Evolutionary conservation across 257 asterid species (phyloP).

Genomic region (Solanum paucissectum): DNA sequence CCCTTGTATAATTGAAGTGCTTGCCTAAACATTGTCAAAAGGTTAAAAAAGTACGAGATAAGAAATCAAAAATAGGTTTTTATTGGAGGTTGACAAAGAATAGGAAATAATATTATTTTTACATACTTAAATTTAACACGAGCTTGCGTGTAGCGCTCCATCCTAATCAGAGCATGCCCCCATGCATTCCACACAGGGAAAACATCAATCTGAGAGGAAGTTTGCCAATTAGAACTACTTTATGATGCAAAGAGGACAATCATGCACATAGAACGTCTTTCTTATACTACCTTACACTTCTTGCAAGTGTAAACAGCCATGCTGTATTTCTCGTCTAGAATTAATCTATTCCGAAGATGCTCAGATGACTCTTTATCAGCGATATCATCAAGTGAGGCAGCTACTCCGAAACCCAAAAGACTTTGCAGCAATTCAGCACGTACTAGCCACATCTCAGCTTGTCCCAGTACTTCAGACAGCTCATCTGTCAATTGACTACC

Average conservation of each 20-base stretch:
- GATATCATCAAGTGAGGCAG: constrained; percentile 93
- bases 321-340: constrained; percentile 84
- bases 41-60: not conserved
- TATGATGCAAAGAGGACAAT: not conserved
- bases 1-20: constrained; percentile 90
- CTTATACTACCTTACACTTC: constrained; percentile 81
- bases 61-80: not conserved
- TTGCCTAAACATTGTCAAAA: constrained; percentile 58
- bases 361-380: constrained; percentile 86
- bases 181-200: constrained; percentile 95
- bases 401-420: constrained; percentile 94
- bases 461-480: constrained; percentile 66
- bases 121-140: constrained; percentile 92
- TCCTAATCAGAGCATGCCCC: constrained; percentile 93
- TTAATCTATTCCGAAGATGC: constrained; percentile 81
- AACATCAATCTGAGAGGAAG: constrained; percentile 59
- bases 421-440: constrained; percentile 94
- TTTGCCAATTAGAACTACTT: not conserved
- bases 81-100: not conserved
- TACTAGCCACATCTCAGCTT: constrained; percentile 80
- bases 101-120: not conserved
- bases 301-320: constrained; percentile 97
- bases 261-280: not conserved
- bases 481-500: constrained; percentile 91
- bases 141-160: constrained; percentile 96